phyloP scores from a whole-genome alignment of 306 rosid species.

The Quercus ilex region DNA sequence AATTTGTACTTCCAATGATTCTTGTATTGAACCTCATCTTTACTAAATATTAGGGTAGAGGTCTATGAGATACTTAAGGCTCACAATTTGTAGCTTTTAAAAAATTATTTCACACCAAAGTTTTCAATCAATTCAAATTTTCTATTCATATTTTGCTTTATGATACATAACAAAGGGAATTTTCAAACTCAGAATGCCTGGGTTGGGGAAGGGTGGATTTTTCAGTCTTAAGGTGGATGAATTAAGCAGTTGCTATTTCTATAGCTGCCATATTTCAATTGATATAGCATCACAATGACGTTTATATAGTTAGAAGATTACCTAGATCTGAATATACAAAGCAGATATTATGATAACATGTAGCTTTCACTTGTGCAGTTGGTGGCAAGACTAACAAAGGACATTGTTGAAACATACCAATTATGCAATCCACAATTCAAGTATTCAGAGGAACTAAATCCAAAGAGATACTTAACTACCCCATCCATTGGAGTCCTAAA shows the following conservation, averaged over 20 bases:
- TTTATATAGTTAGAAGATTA: not conserved
- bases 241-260: not conserved
- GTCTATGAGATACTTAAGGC: not conserved
- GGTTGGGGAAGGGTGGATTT: too few species aligned
- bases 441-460: slow-evolving; percentile 90
- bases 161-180: too few species aligned
- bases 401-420: slow-evolving; percentile 83
- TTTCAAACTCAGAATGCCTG: too few species aligned
- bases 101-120: not conserved
- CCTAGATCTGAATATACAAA: slow-evolving; percentile 9
- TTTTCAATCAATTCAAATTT: not conserved
- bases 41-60: not conserved
- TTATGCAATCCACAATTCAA: slow-evolving; percentile 87
- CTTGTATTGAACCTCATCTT: not conserved
- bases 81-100: not conserved
- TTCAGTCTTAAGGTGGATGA: not conserved
- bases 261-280: not conserved
- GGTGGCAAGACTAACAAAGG: slow-evolving; percentile 88
- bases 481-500: slow-evolving; percentile 93
- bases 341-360: slow-evolving; percentile 25
- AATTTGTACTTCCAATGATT: not conserved
- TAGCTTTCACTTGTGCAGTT: slow-evolving; percentile 56
- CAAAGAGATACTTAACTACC: slow-evolving; percentile 87
- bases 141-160: not conserved
- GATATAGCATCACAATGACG: not conserved